Base-by-base conservation (phyloP, 164 flowering plant species). In the Annona cherimola region DNA sequence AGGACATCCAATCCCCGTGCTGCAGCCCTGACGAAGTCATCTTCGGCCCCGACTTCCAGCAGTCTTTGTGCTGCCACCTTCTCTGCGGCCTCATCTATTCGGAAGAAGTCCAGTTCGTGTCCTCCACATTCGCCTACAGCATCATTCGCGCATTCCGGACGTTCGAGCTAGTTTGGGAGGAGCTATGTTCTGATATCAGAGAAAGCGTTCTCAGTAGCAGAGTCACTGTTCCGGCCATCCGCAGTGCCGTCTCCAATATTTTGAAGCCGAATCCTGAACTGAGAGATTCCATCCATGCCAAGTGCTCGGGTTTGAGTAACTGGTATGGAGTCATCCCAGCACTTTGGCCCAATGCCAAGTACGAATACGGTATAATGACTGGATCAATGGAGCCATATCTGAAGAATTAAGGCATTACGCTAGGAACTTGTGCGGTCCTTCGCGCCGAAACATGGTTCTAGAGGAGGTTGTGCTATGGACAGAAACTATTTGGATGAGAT, bases 11-110 rank as follows among this genome's bases (percentile, higher is more conserved):
- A 71, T 88, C 88, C 42, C 84, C 80, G 18, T 73, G 83, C 69
- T 88, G 96, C 77, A 91, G 98, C 83, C 99, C 99, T 0, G 91
- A 90, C 69, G 99, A 93, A 80, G 99, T 95, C 39, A 90, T 93
- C 44, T 93, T 91, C 63, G 96, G 94, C 5, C 84, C 94, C 2
- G 90, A 91, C 70, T 93, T 90, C 80, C 86, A 85, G 42, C 93
- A 93, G 55, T 86, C 95, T 42, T 75, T 92, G 39, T 94, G 73
- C 69, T 95, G 99, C 77, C 99, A 95, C 78, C 94, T 95, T 70
- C 75, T 95, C 3, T 91, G 93, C 59, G 99, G 94, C 12, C 87
- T 95, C 16, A 79, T 95, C 40, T 85, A 63, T 77, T 67, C 84
- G 19, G 86, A 93, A 2, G 92, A 95, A 61, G 80, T 95, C 63